Percentiles rank a stretch among this genome's conserved stretches.
These are phyloP conservation scores for Tetrapisispora arboricola DNA, from an alignment of 805 yeast genomes.

Conservation along the genomic window DNA sequence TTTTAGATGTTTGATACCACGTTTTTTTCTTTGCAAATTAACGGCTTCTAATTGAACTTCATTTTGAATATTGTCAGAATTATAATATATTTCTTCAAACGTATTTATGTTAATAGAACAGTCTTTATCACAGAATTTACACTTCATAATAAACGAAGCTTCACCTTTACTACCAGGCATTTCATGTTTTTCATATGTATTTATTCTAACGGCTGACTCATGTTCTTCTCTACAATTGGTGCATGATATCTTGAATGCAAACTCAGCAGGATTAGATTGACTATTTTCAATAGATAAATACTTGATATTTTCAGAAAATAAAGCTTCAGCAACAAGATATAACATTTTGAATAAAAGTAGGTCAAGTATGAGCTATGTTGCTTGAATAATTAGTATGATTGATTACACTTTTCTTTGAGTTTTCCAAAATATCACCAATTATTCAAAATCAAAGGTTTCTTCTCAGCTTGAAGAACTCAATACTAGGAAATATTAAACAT, in stretches of 20 bases:
- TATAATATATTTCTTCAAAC: constrained; percentile 20
- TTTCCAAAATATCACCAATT: too few species aligned
- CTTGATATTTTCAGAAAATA: constrained; percentile 38
- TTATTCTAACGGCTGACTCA: constrained; percentile 57
- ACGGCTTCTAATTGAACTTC: constrained; percentile 9
- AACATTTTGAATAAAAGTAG: constrained; percentile 22
- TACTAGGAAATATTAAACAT: too few species aligned
- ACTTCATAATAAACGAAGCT: constrained; percentile 72
- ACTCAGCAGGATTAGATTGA: constrained; percentile 54
- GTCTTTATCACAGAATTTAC: constrained; percentile 47
- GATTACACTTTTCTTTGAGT: too few species aligned
- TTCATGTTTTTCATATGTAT: constrained; percentile 54
- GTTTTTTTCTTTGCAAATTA: constrained; percentile 21
- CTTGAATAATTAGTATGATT: too few species aligned
- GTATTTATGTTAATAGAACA: constrained; percentile 17
- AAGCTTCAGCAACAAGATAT: constrained; percentile 19
- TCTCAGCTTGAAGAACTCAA: too few species aligned
- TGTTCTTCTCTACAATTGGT: constrained; percentile 72
- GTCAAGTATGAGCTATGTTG: too few species aligned
- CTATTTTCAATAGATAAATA: constrained; percentile 52
- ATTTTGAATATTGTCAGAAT: constrained; percentile 8
- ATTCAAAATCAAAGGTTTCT: too few species aligned
- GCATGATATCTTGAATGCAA: constrained; percentile 64
- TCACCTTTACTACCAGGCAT: constrained; percentile 66
- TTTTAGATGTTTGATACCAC: constrained; percentile 15